phyloP scores from a whole-genome alignment of 495 filamentous ascomycete genomes.

The Bryoglossum gracile region DNA sequence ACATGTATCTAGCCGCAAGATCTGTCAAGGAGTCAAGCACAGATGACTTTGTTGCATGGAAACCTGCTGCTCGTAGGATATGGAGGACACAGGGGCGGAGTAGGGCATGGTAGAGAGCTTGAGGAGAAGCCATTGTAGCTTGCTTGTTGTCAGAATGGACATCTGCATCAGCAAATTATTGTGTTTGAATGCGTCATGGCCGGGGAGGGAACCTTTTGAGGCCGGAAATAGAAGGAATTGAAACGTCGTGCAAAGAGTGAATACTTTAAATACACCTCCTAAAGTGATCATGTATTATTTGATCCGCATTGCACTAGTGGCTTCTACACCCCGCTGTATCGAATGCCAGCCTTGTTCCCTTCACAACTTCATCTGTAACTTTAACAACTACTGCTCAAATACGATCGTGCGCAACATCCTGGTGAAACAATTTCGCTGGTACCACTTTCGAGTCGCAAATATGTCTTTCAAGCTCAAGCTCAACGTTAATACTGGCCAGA shows the following conservation, averaged over 20 bases:
- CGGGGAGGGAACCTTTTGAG: too few relatives aligned
- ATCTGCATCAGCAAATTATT: slow-evolving; percentile 9
- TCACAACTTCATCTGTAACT: neutral
- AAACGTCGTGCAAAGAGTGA: neutral
- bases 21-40: slow-evolving; percentile 75
- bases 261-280: neutral
- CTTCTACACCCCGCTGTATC: neutral
- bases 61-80: slow-evolving; percentile 81
- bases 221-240: neutral
- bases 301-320: neutral
- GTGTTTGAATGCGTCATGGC: slow-evolving; percentile 17
- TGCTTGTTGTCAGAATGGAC: neutral
- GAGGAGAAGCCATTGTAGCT: slow-evolving; percentile 34
- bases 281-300: too few relatives aligned
- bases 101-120: slow-evolving; percentile 61
- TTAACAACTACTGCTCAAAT: neutral
- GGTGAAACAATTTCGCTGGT: neutral
- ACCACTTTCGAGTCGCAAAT: neutral
- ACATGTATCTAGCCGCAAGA: slow-evolving; percentile 65
- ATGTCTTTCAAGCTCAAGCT: slow-evolving; percentile 30
- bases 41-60: slow-evolving; percentile 63
- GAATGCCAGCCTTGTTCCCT: neutral
- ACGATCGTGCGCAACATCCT: neutral
- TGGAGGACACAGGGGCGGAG: slow-evolving; percentile 76
- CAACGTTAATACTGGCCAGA: slow-evolving; percentile 19